Evolutionary conservation across 805 yeast species (phyloP), one percentile per base, ranked within the genome.

Genomic region (Myxozyma nipponensis): DNA sequence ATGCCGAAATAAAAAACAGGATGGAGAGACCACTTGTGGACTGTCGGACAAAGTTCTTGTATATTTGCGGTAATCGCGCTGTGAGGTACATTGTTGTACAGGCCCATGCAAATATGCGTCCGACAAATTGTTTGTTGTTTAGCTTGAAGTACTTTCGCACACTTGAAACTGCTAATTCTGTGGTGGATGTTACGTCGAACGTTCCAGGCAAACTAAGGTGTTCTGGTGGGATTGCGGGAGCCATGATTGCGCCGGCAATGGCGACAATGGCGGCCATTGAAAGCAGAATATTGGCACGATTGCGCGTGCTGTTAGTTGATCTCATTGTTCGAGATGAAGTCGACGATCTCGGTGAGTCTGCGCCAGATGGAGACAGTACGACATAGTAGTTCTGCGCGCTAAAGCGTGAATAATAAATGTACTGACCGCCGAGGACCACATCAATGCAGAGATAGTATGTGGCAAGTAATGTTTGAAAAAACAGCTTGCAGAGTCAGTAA

Each of bases 1-100:
- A 71, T 1, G 96, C 95, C 18, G 91, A 79, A 9, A 78, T 78
- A 66, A 90, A 90, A 22, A 89, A 72, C 40, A 85, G 67, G 21
- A 95, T 87, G 1, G 96, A 85, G 2, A 89, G 73, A 2, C 96
- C 97, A 30, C 84, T 83, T 0, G 95, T 93, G 1, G 96, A 86
- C 64, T 86, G 85, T 36, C 96, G 73, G 46, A 71, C 60, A 64
- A 79, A 83, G 68, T 90, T 90, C 65, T 85, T 88, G 63, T 76
- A 70, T 44, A 90, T 71, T 64, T 90, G 98, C 1, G 98, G 98
- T 42, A 88, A 66, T 54, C 98, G 75, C 2, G 96, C 85, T 9
- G 81, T 71, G 40, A 88, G 76, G 63, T 91, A 90, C 47, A 86
- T 79, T 3, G 68, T 59, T 0, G 95, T 86, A 56, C 95, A 87